These are phyloP conservation scores for Lentinula raphanica DNA, from an alignment of 768 basidiomycete species.

Conservation along the genomic window DNA sequence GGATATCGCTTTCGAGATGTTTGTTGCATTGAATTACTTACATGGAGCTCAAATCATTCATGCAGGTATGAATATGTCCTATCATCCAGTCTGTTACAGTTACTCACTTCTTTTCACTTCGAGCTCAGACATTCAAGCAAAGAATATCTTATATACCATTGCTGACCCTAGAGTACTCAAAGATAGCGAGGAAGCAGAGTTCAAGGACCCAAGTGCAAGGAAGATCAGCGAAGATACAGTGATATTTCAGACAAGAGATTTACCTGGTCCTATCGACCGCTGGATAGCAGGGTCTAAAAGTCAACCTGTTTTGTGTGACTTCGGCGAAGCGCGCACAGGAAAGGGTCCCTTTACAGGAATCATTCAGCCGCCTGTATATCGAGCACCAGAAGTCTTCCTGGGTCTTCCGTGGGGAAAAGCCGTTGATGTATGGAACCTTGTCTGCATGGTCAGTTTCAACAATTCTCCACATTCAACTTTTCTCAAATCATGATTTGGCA, in stretches of 20 bases:
- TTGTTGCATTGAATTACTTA: too few species aligned
- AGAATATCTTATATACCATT: neutral
- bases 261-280: neutral
- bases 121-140: neutral
- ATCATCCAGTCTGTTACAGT: too few species aligned
- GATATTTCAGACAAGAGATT: neutral
- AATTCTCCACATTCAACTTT: neutral
- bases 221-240: neutral
- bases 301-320: conserved; percentile 16
- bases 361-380: conserved; percentile 22
- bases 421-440: conserved; percentile 28
- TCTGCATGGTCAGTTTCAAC: conserved; percentile 19
- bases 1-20: neutral
- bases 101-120: too few species aligned
- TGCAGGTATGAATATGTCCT: too few species aligned
- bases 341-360: conserved; percentile 3
- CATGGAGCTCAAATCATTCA: too few species aligned
- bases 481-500: neutral
- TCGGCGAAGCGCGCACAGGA: conserved; percentile 16
- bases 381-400: conserved; percentile 26
- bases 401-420: conserved; percentile 18
- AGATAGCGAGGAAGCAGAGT: conserved; percentile 3
- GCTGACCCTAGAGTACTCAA: neutral
- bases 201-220: neutral
- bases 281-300: conserved; percentile 6